phyloP scores from a whole-genome alignment of 2,329 filamentous ascomycete genomes.

The Dactylellina leptospora region DNA sequence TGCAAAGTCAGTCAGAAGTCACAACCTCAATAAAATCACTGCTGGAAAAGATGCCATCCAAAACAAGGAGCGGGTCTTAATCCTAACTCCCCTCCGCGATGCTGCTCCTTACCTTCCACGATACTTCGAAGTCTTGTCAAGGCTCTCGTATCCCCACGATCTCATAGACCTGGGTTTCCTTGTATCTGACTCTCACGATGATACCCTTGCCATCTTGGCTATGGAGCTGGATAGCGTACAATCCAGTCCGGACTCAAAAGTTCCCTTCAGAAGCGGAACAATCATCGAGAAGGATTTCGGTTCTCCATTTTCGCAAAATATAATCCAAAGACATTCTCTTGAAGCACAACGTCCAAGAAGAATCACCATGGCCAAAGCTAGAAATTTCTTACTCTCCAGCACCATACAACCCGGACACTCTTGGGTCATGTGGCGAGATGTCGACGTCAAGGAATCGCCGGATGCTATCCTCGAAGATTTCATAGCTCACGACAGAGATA shows the following conservation, averaged over 20 bases:
- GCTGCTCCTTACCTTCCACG: slow-evolving; percentile 81
- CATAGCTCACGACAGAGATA: slow-evolving; percentile 88
- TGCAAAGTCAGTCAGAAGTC: slow-evolving; percentile 76
- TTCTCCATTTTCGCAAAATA: slow-evolving; percentile 75
- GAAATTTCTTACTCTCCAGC: slow-evolving; percentile 87
- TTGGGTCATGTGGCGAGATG: slow-evolving; percentile 99
- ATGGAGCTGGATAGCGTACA: slow-evolving; percentile 89
- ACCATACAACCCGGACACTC: slow-evolving; percentile 92
- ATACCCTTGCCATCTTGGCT: slow-evolving; percentile 85
- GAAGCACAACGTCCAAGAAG: slow-evolving; percentile 87
- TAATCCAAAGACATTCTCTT: slow-evolving; percentile 84
- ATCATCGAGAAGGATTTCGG: slow-evolving; percentile 94
- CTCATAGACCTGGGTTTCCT: slow-evolving; percentile 95
- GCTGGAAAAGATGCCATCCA: slow-evolving; percentile 79
- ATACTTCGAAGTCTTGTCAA: slow-evolving; percentile 90
- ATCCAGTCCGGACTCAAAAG: slow-evolving; percentile 73
- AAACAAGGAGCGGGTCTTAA: slow-evolving; percentile 87
- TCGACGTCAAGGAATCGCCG: slow-evolving; percentile 93
- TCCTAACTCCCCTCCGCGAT: slow-evolving; percentile 92
- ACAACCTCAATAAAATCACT: slow-evolving; percentile 84
- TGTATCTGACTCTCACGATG: slow-evolving; percentile 88
- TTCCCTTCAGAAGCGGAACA: slow-evolving; percentile 83
- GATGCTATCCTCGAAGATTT: slow-evolving; percentile 91
- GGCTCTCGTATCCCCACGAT: slow-evolving; percentile 91
- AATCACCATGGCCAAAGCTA: slow-evolving; percentile 86